phyloP scores from a whole-genome alignment of 2,329 filamentous ascomycete species.

The Colletotrichum viniferum region DNA sequence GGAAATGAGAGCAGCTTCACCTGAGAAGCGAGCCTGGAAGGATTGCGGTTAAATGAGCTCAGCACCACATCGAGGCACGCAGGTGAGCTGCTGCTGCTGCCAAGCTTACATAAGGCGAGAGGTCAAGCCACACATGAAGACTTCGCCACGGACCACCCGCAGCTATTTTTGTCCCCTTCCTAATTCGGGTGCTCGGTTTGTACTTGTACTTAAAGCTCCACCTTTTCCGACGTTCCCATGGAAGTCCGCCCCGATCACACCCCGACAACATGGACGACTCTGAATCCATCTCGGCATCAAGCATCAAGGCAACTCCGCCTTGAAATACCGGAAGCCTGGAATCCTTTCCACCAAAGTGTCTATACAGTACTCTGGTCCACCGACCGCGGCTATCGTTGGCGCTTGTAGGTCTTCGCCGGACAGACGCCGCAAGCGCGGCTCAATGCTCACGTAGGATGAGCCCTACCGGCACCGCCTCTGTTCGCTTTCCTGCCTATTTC shows the following conservation, averaged over 20 bases:
- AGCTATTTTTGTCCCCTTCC: not conserved
- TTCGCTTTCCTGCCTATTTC: not conserved
- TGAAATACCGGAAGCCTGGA: not conserved
- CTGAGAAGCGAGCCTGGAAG: not conserved
- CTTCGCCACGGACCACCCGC: not conserved
- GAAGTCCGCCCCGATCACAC: not conserved
- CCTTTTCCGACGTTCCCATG: not conserved
- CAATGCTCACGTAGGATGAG: not conserved
- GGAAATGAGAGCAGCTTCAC: not conserved
- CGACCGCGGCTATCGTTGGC: not conserved
- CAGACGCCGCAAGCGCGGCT: not conserved
- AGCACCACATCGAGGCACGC: not conserved
- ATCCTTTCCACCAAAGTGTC: not conserved
- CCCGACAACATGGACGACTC: not conserved
- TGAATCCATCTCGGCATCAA: not conserved
- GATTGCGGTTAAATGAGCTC: not conserved
- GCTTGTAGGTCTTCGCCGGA: not conserved
- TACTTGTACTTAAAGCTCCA: not conserved
- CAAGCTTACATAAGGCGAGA: not conserved
- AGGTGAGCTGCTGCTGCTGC: not conserved
- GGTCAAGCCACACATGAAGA: not conserved
- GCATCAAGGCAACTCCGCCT: not conserved
- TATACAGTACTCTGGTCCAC: not conserved
- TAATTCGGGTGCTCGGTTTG: not conserved
- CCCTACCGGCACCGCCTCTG: not conserved